Base-by-base conservation (phyloP, 768 basidiomycete species). In the Calocera cornea region DNA sequence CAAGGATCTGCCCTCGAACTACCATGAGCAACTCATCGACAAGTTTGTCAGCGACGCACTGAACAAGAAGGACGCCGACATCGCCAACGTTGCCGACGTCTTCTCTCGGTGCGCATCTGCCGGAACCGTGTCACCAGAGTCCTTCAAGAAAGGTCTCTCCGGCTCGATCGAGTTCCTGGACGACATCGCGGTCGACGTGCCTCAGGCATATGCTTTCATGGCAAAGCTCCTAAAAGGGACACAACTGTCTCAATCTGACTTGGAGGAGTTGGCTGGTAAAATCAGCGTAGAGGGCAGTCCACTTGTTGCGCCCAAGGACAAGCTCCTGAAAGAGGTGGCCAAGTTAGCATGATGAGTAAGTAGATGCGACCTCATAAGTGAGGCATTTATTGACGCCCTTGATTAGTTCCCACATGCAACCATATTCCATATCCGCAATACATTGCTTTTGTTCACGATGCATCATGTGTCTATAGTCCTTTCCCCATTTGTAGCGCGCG, bases 131-230 rank as follows among this genome's bases (percentile, higher is more conserved):
- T 80, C 84, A 0, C 64, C 80, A 2, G 83, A 81, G 2, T 76
- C 83, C 1, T 87, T 97, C 75, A 87, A 92, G 77, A 82, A 87
- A 68, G 91, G 92, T 16, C 86, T 95, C 75, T 74, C 74, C 54
- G 81, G 83, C 0, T 81, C 85, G 64, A 85, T 87, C 31, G 90
- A 92, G 76, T 77, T 87, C 66, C 81, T 98, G 72, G 92, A 93
- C 72, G 94, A 97, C 74, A 83, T 94, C 68, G 87, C 88, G 34
- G 87, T 94, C 71, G 94, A 98, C 75, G 89, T 89, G 54, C 95
- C 95, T 10, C 87, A 87, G 73, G 95, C 93, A 0, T 87, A 88
- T 79, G 76, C 82, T 47, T 83, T 87, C 68, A 86, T 92, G 75
- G 90, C 86, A 14, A 79, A 84, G 68, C 84, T 95, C 79, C 77